Conservation (phyloP, 495 filamentous ascomycete genomes). For the Penicillium subrubescens region DNA sequence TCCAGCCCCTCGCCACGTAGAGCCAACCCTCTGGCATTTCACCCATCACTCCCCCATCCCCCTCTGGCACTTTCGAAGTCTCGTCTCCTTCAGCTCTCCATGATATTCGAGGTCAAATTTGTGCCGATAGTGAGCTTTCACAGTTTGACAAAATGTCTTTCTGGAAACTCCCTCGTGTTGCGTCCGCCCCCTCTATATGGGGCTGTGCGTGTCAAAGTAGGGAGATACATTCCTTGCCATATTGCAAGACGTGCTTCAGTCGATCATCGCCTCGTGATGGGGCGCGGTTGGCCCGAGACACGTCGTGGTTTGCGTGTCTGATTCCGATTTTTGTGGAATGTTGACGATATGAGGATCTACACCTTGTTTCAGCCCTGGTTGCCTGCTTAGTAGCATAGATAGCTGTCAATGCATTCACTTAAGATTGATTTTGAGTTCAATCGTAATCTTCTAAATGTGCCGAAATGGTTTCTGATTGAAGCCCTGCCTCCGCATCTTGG, state of each 20-base stretch:
- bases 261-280: not conserved
- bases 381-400: not conserved
- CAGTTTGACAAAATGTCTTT: constrained; percentile 35
- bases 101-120: constrained; percentile 54
- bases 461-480: no score
- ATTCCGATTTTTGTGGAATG: constrained; percentile 3
- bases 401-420: not conserved
- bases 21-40: not conserved
- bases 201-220: constrained; percentile 54
- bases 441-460: no score
- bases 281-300: not conserved
- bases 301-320: not conserved
- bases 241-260: not conserved
- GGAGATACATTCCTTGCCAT: constrained; percentile 46
- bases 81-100: constrained; percentile 44
- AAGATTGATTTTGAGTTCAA: not conserved
- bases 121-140: constrained; percentile 42
- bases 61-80: constrained; percentile 52
- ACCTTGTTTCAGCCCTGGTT: not conserved
- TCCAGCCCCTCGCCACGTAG: not conserved
- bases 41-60: not conserved
- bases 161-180: constrained; percentile 50
- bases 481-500: no score
- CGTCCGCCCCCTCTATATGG: constrained; percentile 44
- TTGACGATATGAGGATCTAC: not conserved